Conservation (phyloP, 441 rosid species). For the Pelargonium cotyledonis region DNA sequence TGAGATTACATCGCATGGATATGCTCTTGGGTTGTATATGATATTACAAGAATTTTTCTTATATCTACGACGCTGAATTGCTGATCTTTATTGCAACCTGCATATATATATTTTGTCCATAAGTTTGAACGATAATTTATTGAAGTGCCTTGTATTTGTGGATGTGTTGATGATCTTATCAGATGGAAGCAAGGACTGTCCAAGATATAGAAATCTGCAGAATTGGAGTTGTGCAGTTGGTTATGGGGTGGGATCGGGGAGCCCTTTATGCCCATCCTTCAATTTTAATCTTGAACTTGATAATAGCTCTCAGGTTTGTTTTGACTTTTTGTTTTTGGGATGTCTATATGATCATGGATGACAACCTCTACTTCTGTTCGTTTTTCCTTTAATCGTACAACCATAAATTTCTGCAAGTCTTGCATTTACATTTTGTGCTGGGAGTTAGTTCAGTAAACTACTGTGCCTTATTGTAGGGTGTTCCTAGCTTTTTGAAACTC, state of each 20-base stretch:
- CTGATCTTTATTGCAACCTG: neutral
- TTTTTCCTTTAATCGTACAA: neutral
- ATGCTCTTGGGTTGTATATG: neutral
- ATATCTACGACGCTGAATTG: no score
- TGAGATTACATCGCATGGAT: neutral
- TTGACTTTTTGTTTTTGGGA: neutral
- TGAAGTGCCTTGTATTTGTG: neutral
- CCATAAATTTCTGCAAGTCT: neutral
- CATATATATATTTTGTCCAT: neutral
- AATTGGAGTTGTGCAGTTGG: constrained; percentile 92
- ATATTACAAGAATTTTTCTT: neutral
- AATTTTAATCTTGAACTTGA: constrained; percentile 79
- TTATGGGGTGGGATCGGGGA: constrained; percentile 76
- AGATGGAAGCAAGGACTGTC: constrained; percentile 49
- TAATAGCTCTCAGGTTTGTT: constrained; percentile 65
- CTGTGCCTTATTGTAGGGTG: neutral
- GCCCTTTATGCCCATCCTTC: constrained; percentile 87
- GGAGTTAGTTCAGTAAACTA: neutral
- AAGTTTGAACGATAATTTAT: neutral
- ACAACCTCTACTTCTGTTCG: neutral
- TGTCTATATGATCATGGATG: neutral
- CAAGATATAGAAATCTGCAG: constrained; percentile 46
- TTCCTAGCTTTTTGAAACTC: neutral
- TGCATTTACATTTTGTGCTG: neutral
- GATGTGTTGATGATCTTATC: constrained; percentile 10